phyloP scores from a whole-genome alignment of 108 stramenopile species.

The Conticribra weissflogii region DNA sequence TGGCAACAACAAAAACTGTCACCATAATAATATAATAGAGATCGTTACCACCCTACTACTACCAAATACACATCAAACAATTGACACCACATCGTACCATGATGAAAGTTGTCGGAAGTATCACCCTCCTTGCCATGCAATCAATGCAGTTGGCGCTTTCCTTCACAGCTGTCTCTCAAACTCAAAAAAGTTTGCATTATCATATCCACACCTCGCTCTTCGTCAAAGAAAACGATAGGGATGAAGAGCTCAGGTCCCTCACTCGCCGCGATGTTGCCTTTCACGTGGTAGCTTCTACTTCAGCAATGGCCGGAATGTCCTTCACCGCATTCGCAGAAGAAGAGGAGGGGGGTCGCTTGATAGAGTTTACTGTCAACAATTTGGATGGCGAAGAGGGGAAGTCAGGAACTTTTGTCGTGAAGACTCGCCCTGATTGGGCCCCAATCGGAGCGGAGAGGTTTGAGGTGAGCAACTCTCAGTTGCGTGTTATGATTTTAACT shows the following conservation, averaged over 20 bases:
- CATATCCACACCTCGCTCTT: conserved; percentile 2
- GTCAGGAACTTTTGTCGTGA: conserved; percentile 69
- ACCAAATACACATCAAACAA: too few species aligned
- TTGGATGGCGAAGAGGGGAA: conserved; percentile 66
- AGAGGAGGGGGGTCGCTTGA: conserved; percentile 31
- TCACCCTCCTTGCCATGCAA: conserved; percentile 21
- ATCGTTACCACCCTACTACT: too few species aligned
- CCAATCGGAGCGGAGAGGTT: conserved; percentile 78
- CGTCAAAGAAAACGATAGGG: conserved; percentile 4
- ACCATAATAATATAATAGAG: too few species aligned
- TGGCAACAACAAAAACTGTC: neutral
- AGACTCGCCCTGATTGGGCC: conserved; percentile 80
- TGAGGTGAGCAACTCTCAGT: conserved; percentile 50
- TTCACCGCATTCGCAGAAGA: conserved; percentile 22
- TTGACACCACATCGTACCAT: too few species aligned
- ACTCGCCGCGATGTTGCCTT: conserved; percentile 31
- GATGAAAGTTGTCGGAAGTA: conserved; percentile 15
- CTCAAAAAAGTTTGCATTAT: neutral
- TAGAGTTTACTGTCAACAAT: conserved; percentile 76
- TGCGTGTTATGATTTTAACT: too few species aligned
- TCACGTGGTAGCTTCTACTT: conserved; percentile 13
- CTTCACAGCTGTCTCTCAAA: conserved; percentile 20
- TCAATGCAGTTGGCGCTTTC: conserved; percentile 18
- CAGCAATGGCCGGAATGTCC: conserved; percentile 5
- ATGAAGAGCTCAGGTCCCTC: neutral